A percentile compares a stretch with the other conserved stretches of the same genome.
These are phyloP conservation scores for Aspergillus sp. DNA, from an alignment of 2,329 filamentous ascomycete species.

Conservation along the genomic window DNA sequence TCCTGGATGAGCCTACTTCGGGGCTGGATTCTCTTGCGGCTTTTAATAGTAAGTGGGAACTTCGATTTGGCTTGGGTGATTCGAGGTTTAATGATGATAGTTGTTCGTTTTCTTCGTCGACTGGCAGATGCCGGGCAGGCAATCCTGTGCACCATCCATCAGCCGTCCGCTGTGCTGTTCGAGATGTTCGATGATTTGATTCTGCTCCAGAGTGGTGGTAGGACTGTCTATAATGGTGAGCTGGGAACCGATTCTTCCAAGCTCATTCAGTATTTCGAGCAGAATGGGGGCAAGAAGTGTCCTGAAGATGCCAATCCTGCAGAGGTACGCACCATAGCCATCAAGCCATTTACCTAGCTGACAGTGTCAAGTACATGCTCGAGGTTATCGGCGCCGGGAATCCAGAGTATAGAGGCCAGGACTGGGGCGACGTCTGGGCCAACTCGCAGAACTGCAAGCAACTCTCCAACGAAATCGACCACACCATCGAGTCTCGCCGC, in stretches of 20 bases:
- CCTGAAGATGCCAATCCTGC: conserved; percentile 67
- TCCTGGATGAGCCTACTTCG: conserved; percentile 64
- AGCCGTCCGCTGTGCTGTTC: conserved; percentile 82
- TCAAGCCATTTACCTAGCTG: background rate
- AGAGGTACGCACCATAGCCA: conserved; percentile 43
- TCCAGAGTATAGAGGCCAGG: conserved; percentile 59
- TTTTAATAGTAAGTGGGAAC: conserved; percentile 50
- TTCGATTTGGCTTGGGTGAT: background rate
- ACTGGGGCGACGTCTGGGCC: conserved; percentile 65
- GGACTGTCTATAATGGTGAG: conserved; percentile 83
- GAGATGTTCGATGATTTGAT: conserved; percentile 84
- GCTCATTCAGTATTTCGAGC: conserved; percentile 70
- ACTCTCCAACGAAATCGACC: conserved; percentile 53
- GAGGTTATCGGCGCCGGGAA: conserved; percentile 67
- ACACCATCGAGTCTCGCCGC: conserved; percentile 51
- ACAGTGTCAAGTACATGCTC: conserved; percentile 70
- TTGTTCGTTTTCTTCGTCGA: conserved; percentile 61
- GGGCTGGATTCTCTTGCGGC: conserved; percentile 70
- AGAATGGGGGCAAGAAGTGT: conserved; percentile 62
- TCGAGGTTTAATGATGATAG: background rate
- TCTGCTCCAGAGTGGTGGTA: conserved; percentile 73
- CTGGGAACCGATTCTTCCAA: conserved; percentile 72
- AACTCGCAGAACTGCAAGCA: conserved; percentile 51
- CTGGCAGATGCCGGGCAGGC: conserved; percentile 76
- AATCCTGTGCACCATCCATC: conserved; percentile 88